Conservation (phyloP, 1,139 yeast species). For the Tardiomyces blankii region DNA sequence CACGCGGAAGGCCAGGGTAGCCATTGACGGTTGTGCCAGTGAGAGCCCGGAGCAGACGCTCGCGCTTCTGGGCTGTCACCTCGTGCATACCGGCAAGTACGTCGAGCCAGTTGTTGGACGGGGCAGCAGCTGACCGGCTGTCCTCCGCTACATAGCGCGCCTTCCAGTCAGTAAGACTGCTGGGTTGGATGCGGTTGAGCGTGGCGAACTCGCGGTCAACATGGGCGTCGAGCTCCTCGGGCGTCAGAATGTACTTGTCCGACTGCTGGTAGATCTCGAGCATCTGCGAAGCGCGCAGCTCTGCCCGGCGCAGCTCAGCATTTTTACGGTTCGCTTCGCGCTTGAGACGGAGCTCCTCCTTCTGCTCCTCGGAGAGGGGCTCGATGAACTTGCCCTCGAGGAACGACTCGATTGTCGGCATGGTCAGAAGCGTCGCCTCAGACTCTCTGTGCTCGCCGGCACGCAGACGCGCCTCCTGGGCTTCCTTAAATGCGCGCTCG, state of each 20-base stretch:
- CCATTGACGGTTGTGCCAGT: constrained; percentile 26
- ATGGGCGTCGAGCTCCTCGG: constrained; percentile 46
- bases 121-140: constrained; percentile 1
- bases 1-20: constrained; percentile 39
- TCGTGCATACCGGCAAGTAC: neutral
- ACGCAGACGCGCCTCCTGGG: constrained; percentile 24
- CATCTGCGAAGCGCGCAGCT: constrained; percentile 42
- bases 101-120: constrained; percentile 1
- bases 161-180: constrained; percentile 1
- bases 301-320: constrained; percentile 32
- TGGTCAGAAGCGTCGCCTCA: constrained; percentile 51
- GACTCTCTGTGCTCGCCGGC: constrained; percentile 29
- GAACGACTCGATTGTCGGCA: constrained; percentile 65
- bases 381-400: constrained; percentile 51
- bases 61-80: constrained; percentile 1
- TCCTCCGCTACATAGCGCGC: neutral
- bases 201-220: constrained; percentile 43
- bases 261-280: constrained; percentile 67
- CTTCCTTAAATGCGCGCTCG: constrained; percentile 21
- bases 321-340: constrained; percentile 41
- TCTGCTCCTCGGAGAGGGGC: constrained; percentile 59
- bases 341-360: constrained; percentile 37
- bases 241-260: constrained; percentile 52
- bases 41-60: constrained; percentile 12
- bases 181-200: constrained; percentile 1